A percentile compares a stretch with the other conserved stretches of the same genome.
Evolutionary conservation across 495 filamentous ascomycete genomes (phyloP).

Genomic region (Aspergillus bertholletiae): DNA sequence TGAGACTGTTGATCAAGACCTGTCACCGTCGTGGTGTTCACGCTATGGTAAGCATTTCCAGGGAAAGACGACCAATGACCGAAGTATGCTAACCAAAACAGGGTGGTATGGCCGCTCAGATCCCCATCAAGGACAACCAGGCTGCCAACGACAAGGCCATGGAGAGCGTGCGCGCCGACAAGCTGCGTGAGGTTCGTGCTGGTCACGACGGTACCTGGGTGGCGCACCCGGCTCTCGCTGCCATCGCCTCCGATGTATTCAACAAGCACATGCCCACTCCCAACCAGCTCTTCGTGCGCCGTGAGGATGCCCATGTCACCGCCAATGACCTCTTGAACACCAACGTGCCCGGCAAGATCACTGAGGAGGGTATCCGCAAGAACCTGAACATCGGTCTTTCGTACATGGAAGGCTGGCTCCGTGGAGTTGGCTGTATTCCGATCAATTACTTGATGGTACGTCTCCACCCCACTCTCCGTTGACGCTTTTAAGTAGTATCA

Average conservation of each 20-base stretch:
- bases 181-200: constrained; percentile 91
- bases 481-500: background rate
- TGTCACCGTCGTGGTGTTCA: constrained; percentile 94
- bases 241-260: constrained; percentile 90
- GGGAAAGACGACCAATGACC: background rate
- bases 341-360: constrained; percentile 91
- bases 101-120: constrained; percentile 98
- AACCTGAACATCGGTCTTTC: constrained; percentile 95
- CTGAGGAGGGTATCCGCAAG: constrained; percentile 95
- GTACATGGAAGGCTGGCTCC: constrained; percentile 99
- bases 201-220: constrained; percentile 98
- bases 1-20: constrained; percentile 94
- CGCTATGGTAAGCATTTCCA: constrained; percentile 63
- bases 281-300: constrained; percentile 89
- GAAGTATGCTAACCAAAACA: constrained; percentile 18
- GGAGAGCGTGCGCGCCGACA: constrained; percentile 89
- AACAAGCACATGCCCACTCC: constrained; percentile 99
- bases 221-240: constrained; percentile 88
- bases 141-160: constrained; percentile 48
- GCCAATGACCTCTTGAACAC: constrained; percentile 95
- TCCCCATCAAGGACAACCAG: constrained; percentile 84
- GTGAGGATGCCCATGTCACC: constrained; percentile 84
- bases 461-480: background rate
- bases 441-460: constrained; percentile 95
- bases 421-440: constrained; percentile 91